Evolutionary conservation across 257 asterid species (phyloP).

Genomic region (Thymus mandschuricus): DNA sequence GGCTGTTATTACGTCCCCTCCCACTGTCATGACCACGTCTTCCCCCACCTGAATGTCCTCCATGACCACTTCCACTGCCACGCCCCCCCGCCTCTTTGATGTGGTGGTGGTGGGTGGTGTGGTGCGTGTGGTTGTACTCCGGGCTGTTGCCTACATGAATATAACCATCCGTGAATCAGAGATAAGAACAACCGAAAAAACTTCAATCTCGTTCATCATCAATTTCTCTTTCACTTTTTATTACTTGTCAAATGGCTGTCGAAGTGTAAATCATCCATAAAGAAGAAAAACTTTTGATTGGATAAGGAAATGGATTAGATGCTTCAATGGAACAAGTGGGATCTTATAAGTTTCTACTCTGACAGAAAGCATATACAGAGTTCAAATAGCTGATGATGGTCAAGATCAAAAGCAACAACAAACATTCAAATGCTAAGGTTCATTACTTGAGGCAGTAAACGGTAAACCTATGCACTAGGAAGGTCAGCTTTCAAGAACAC

Average conservation of each 20-base stretch:
- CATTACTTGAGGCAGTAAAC: not conserved
- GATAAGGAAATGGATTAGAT: not conserved
- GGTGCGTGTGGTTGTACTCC: constrained; percentile 63
- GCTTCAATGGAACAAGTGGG: not conserved
- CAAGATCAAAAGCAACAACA: not conserved
- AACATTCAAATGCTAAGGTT: not conserved
- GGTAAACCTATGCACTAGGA: not conserved
- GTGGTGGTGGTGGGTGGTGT: constrained; percentile 37
- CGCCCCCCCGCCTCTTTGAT: constrained; percentile 71
- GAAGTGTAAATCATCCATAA: not conserved
- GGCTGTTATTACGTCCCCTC: constrained; percentile 52
- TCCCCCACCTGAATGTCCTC: constrained; percentile 57
- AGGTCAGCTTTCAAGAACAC: not conserved
- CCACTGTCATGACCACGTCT: constrained; percentile 47
- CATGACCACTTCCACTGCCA: constrained; percentile 41
- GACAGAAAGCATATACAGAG: not conserved
- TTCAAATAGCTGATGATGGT: not conserved
- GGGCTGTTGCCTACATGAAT: constrained; percentile 81
- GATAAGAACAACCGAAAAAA: no score
- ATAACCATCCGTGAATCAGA: no score
- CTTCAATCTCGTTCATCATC: no score
- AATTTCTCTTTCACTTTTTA: no score
- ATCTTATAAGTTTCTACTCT: not conserved
- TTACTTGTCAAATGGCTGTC: not conserved
- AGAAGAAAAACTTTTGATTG: not conserved